Percentiles rank a stretch among this genome's conserved stretches.
Conservation (phyloP, 805 yeast species). For the Candida chilensis region DNA sequence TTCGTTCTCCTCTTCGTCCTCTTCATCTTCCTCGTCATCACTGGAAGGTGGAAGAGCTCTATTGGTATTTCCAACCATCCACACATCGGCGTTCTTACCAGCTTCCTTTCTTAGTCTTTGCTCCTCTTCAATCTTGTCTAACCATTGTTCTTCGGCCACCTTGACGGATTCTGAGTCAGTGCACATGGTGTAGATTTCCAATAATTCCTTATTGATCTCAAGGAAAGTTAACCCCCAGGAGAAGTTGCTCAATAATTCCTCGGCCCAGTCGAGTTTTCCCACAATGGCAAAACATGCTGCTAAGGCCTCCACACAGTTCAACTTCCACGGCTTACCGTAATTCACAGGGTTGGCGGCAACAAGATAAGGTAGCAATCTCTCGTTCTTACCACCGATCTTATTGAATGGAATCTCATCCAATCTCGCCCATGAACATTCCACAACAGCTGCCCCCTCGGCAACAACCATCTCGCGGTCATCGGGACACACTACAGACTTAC, state of each 20-base stretch:
- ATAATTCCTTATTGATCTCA: constrained; percentile 69
- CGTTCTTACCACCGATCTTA: constrained; percentile 86
- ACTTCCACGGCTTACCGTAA: constrained; percentile 91
- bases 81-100: constrained; percentile 48
- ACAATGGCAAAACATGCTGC: constrained; percentile 96
- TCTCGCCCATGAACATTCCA: constrained; percentile 98
- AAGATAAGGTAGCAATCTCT: constrained; percentile 80
- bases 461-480: constrained; percentile 74
- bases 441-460: constrained; percentile 87
- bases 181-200: constrained; percentile 69
- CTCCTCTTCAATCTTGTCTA: constrained; percentile 60
- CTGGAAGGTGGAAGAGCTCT: constrained; percentile 19
- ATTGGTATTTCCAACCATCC: constrained; percentile 77
- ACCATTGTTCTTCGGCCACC: constrained; percentile 67
- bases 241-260: constrained; percentile 62
- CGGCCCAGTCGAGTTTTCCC: constrained; percentile 88
- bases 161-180: constrained; percentile 71
- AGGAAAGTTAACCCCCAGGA: constrained; percentile 92
- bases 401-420: constrained; percentile 93
- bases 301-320: constrained; percentile 94
- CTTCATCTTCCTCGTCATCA: constrained; percentile 8
- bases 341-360: constrained; percentile 97
- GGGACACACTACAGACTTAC: constrained; percentile 84
- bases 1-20: constrained; percentile 10
- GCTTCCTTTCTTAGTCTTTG: constrained; percentile 49